These are phyloP conservation scores for Tolypocladium ovalisporum DNA, from an alignment of 2,329 filamentous ascomycete species.

Conservation along the genomic window DNA sequence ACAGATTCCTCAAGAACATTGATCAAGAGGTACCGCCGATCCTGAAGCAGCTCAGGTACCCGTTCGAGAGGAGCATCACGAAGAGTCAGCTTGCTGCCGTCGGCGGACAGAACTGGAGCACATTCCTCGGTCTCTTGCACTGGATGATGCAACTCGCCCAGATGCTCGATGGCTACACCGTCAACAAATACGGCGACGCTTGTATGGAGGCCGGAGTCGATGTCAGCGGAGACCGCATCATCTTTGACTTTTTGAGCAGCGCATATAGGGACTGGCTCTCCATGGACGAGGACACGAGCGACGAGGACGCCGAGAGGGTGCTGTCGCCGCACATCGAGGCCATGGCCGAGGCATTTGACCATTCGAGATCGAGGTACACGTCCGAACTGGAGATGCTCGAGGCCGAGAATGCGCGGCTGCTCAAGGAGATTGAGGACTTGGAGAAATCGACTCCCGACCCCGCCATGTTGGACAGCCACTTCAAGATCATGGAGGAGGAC, in stretches of 20 bases:
- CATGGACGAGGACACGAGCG: slow-evolving; percentile 79
- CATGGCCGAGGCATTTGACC: slow-evolving; percentile 84
- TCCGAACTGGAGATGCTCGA: slow-evolving; percentile 80
- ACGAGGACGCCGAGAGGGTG: slow-evolving; percentile 70
- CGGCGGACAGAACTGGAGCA: slow-evolving; percentile 93
- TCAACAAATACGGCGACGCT: slow-evolving; percentile 77
- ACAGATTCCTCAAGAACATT: slow-evolving; percentile 87
- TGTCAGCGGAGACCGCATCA: slow-evolving; percentile 80
- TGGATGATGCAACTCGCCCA: slow-evolving; percentile 99
- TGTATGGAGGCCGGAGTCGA: slow-evolving; percentile 83
- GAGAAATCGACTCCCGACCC: slow-evolving; percentile 80
- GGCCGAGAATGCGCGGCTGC: slow-evolving; percentile 68
- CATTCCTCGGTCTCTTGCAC: slow-evolving; percentile 84
- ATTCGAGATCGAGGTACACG: slow-evolving; percentile 71
- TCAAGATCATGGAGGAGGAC: slow-evolving; percentile 90
- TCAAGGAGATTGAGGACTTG: slow-evolving; percentile 79
- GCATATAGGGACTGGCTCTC: slow-evolving; percentile 91
- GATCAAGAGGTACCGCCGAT: slow-evolving; percentile 91
- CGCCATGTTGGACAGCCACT: slow-evolving; percentile 74
- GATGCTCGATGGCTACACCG: slow-evolving; percentile 77
- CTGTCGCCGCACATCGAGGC: slow-evolving; percentile 74
- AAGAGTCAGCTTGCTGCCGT: slow-evolving; percentile 94
- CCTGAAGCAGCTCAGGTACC: slow-evolving; percentile 86
- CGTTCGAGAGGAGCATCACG: slow-evolving; percentile 89
- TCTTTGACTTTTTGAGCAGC: slow-evolving; percentile 81